phyloP scores from a whole-genome alignment of 2,329 filamentous ascomycete species.

The Trichoderma cornu-damae region DNA sequence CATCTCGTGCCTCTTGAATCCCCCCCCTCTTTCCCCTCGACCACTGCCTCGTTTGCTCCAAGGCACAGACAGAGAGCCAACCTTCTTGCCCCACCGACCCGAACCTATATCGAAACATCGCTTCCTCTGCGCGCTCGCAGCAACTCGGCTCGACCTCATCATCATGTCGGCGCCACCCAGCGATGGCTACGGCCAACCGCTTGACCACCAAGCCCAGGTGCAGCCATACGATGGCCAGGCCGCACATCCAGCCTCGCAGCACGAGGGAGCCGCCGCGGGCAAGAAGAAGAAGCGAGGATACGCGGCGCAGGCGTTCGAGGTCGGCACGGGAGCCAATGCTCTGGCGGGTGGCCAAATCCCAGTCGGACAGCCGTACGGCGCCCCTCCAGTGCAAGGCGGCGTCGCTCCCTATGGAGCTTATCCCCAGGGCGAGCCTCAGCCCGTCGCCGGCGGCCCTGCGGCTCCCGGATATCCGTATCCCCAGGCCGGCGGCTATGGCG shows the following conservation, averaged over 20 bases:
- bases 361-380: conserved; percentile 43
- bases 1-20: neutral
- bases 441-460: conserved; percentile 29
- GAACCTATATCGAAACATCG: conserved; percentile 10
- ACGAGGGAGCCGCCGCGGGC: conserved; percentile 40
- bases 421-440: conserved; percentile 46
- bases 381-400: conserved; percentile 37
- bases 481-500: conserved; percentile 40
- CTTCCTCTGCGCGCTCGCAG: conserved; percentile 22
- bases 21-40: conserved; percentile 5
- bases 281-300: conserved; percentile 93
- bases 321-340: conserved; percentile 81
- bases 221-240: conserved; percentile 33
- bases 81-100: neutral
- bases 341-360: conserved; percentile 44
- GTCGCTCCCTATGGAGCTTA: conserved; percentile 56
- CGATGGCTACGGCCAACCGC: conserved; percentile 49
- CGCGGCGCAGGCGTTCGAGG: conserved; percentile 90
- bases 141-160: conserved; percentile 29
- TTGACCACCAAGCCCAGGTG: conserved; percentile 38
- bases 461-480: conserved; percentile 40
- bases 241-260: conserved; percentile 29
- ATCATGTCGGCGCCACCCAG: conserved; percentile 55
- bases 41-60: conserved; percentile 9
- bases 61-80: no score